Evolutionary conservation across 768 basidiomycete species (phyloP).

Genomic region (Rhodosporidiobolus odoratus): DNA sequence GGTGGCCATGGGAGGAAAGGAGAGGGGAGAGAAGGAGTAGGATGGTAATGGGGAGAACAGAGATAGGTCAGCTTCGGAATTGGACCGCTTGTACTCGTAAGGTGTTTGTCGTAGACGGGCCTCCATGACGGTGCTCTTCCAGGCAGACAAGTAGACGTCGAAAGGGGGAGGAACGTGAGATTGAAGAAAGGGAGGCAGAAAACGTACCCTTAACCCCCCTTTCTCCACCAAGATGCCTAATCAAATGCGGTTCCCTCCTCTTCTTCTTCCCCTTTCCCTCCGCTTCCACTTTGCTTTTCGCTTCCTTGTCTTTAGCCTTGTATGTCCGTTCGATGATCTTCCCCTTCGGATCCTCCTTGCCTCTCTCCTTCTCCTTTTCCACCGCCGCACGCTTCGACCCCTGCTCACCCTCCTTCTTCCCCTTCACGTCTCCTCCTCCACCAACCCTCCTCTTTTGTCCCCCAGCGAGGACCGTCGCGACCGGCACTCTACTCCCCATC

Average conservation of each 20-base stretch:
- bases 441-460: background rate
- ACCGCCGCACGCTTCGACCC: no score
- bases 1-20: background rate
- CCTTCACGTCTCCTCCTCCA: background rate
- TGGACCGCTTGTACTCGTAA: no score
- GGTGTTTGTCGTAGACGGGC: no score
- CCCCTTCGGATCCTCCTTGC: background rate
- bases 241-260: constrained; percentile 72
- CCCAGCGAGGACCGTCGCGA: background rate
- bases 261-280: constrained; percentile 24
- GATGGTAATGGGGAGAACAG: background rate
- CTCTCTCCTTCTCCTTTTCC: background rate
- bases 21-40: background rate
- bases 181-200: background rate
- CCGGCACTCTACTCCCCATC: background rate
- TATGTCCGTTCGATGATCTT: no score
- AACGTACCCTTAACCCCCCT: constrained; percentile 64
- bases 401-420: constrained; percentile 9
- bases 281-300: background rate
- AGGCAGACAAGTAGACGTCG: background rate
- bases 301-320: constrained; percentile 1
- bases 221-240: constrained; percentile 67
- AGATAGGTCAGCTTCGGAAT: background rate
- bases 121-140: background rate
- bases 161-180: background rate